phyloP scores from a whole-genome alignment of 2,329 filamentous ascomycete genomes.

The Drechmeria coniospora region DNA sequence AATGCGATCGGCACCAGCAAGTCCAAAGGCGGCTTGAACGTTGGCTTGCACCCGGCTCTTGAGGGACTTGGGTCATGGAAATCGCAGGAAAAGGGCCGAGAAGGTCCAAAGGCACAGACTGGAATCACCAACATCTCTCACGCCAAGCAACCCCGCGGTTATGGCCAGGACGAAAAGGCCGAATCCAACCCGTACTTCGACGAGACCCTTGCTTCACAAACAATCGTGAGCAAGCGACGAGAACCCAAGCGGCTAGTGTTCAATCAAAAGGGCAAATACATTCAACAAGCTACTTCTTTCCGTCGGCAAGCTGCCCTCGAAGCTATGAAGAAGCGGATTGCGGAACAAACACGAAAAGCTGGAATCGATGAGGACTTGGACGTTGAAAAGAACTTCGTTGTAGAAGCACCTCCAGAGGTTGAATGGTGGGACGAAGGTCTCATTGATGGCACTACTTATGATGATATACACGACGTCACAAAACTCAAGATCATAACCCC shows the following conservation, averaged over 20 bases:
- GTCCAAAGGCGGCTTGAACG: constrained; percentile 52
- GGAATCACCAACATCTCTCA: constrained; percentile 5
- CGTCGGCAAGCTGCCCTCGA: constrained; percentile 79
- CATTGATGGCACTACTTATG: constrained; percentile 60
- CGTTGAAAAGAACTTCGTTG: constrained; percentile 75
- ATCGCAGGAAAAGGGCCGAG: constrained; percentile 22
- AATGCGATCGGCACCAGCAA: constrained; percentile 51
- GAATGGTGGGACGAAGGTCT: constrained; percentile 98
- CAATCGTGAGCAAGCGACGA: constrained; percentile 40
- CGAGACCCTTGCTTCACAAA: constrained; percentile 46
- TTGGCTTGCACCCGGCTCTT: constrained; percentile 65
- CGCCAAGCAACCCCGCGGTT: constrained; percentile 6
- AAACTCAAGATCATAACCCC: constrained; percentile 58
- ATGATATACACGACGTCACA: constrained; percentile 45
- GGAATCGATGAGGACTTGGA: constrained; percentile 85
- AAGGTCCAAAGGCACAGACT: constrained; percentile 8
- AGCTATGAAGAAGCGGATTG: constrained; percentile 87
- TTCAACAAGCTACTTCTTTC: constrained; percentile 80
- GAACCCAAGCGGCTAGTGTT: constrained; percentile 68
- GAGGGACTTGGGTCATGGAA: constrained; percentile 37
- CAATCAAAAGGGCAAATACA: constrained; percentile 94
- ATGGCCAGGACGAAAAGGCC: not conserved
- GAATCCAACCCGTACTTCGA: constrained; percentile 68
- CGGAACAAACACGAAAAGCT: constrained; percentile 72
- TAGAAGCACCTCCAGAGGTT: constrained; percentile 70